These are phyloP conservation scores for Zanthoxylum bungeanum DNA, from an alignment of 345 rosid species.

Conservation along the genomic window DNA sequence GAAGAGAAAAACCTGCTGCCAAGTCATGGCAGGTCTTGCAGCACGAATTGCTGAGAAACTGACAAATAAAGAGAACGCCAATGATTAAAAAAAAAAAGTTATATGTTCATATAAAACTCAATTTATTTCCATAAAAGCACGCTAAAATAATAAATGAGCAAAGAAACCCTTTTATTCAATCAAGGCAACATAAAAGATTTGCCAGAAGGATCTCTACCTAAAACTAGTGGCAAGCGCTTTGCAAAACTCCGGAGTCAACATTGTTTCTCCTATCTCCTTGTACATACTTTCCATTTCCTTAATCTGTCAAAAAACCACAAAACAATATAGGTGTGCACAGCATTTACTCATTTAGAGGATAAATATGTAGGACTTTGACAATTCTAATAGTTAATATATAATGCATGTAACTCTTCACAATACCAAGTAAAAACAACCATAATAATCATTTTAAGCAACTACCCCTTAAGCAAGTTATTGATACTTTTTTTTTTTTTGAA, in stretches of 20 bases:
- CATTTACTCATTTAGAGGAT: no score
- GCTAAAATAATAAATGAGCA: not conserved
- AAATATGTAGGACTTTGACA: not conserved
- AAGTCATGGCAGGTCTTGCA: slow-evolving; percentile 60
- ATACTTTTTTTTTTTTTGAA: no score
- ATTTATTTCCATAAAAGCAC: not conserved
- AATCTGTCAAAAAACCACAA: slow-evolving; percentile 34
- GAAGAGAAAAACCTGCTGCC: slow-evolving; percentile 51
- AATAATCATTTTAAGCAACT: not conserved
- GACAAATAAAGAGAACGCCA: slow-evolving; percentile 23
- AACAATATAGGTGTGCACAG: no score
- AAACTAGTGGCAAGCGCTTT: slow-evolving; percentile 58
- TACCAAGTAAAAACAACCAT: not conserved
- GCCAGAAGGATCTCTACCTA: slow-evolving; percentile 35
- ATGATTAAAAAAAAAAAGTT: not conserved
- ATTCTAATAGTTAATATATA: not conserved
- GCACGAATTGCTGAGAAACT: slow-evolving; percentile 49
- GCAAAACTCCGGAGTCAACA: slow-evolving; percentile 56
- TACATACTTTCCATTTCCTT: slow-evolving; percentile 67
- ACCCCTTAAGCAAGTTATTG: no score
- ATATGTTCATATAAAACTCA: not conserved
- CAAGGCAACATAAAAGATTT: not conserved
- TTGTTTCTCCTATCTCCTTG: slow-evolving; percentile 55
- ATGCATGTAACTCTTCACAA: not conserved
- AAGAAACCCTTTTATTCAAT: not conserved